Percentiles rank a stretch among this genome's conserved stretches.
Conservation (phyloP, 257 asterid species). For the Scutellaria galericulata region DNA sequence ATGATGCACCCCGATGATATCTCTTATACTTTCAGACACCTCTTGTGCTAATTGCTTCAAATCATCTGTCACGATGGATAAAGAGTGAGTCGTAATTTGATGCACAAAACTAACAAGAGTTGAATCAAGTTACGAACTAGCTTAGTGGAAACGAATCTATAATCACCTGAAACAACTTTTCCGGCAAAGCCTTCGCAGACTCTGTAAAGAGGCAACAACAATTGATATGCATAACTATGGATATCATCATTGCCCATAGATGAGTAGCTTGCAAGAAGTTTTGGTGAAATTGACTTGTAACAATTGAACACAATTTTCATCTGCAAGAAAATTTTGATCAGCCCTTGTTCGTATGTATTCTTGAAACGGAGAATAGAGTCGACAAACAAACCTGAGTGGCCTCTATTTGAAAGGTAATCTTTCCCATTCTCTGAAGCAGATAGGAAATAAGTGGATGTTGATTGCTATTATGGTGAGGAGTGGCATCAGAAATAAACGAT, state of each 20-base stretch:
- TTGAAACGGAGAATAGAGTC: neutral
- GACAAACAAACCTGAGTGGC: slow-evolving; percentile 58
- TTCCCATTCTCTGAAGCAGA: slow-evolving; percentile 85
- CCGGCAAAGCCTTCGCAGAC: slow-evolving; percentile 84
- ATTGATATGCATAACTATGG: slow-evolving; percentile 63
- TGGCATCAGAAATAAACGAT: slow-evolving; percentile 58
- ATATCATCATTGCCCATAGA: slow-evolving; percentile 45
- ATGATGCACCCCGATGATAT: slow-evolving; percentile 58
- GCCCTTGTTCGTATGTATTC: too few species aligned
- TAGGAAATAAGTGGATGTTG: slow-evolving; percentile 62
- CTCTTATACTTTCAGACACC: slow-evolving; percentile 61
- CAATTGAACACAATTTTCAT: slow-evolving; percentile 74
- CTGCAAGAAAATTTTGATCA: slow-evolving; percentile 49
- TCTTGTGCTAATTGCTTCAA: slow-evolving; percentile 72
- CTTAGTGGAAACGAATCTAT: neutral
- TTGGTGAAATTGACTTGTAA: slow-evolving; percentile 68
- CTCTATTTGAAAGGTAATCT: slow-evolving; percentile 70
- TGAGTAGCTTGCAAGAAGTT: slow-evolving; percentile 50
- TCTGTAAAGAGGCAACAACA: slow-evolving; percentile 81
- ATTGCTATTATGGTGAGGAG: slow-evolving; percentile 40
- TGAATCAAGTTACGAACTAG: neutral
- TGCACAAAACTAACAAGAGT: neutral
- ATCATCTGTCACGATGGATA: slow-evolving; percentile 58
- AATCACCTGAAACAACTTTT: slow-evolving; percentile 70
- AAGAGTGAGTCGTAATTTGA: neutral